phyloP scores from a whole-genome alignment of 495 filamentous ascomycete species.

The Aspergillus heteromorphus region DNA sequence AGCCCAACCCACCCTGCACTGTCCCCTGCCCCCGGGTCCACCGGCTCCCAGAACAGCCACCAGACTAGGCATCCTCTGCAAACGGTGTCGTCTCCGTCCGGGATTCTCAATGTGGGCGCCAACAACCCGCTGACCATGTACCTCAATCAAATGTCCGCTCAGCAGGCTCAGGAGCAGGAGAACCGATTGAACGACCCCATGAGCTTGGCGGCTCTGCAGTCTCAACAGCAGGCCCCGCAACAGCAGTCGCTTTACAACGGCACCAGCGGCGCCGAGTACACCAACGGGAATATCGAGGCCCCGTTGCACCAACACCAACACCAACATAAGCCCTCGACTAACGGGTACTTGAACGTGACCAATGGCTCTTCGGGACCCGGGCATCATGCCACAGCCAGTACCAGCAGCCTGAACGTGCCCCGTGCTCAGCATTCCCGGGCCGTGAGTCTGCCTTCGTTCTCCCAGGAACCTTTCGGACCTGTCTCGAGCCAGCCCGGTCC shows the following conservation, averaged over 20 bases:
- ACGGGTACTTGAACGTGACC: conserved; percentile 55
- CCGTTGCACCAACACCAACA: conserved; percentile 27
- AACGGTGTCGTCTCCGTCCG: conserved; percentile 54
- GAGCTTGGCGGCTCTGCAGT: conserved; percentile 50
- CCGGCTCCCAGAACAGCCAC: conserved; percentile 48
- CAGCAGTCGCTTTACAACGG: conserved; percentile 49
- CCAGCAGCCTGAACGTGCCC: conserved; percentile 49
- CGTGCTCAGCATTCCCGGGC: conserved; percentile 76
- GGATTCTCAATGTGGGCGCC: conserved; percentile 67
- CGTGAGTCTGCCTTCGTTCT: conserved; percentile 74
- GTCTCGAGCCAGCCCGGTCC: conserved; percentile 36
- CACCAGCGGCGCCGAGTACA: conserved; percentile 48
- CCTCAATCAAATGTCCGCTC: conserved; percentile 75
- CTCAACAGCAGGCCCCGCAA: conserved; percentile 57
- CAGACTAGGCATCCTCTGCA: conserved; percentile 46
- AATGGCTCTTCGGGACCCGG: conserved; percentile 55
- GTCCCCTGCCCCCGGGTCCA: conserved; percentile 53
- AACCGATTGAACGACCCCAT: conserved; percentile 46
- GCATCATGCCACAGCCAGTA: conserved; percentile 59
- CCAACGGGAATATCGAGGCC: conserved; percentile 47
- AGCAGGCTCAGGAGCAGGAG: conserved; percentile 63
- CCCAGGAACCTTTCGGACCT: conserved; percentile 53
- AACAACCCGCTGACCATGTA: conserved; percentile 96
- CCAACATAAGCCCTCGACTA: conserved; percentile 53
- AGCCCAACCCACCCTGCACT: conserved; percentile 60